Evolutionary conservation across 2,329 filamentous ascomycete species (phyloP).

Genomic region (Coleophoma cylindrospora): DNA sequence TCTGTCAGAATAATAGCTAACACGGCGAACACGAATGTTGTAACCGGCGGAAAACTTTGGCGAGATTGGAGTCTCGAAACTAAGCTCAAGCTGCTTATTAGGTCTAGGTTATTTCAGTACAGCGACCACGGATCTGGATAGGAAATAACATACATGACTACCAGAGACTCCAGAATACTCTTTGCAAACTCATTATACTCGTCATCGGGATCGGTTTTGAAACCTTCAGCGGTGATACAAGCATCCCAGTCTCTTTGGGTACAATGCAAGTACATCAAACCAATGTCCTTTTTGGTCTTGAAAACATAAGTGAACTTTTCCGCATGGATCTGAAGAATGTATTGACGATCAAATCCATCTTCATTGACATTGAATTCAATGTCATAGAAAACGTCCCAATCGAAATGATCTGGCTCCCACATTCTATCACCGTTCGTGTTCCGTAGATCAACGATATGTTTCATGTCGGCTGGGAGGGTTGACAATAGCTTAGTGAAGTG

Average conservation of each 20-base stretch:
- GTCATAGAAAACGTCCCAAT: slow-evolving; percentile 20
- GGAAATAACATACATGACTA: slow-evolving; percentile 19
- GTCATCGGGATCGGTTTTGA: slow-evolving; percentile 4
- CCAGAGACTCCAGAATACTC: slow-evolving; percentile 13
- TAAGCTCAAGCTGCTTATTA: too few species aligned
- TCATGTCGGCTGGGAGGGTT: slow-evolving; percentile 15
- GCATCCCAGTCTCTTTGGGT: slow-evolving; percentile 24
- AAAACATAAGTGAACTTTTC: slow-evolving; percentile 18
- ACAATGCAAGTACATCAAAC: slow-evolving; percentile 22
- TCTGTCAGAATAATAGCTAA: too few species aligned
- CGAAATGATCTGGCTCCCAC: slow-evolving; percentile 13
- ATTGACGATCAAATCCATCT: slow-evolving; percentile 1
- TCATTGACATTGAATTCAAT: slow-evolving; percentile 17
- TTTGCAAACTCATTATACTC: slow-evolving; percentile 12
- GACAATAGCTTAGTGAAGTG: slow-evolving; percentile 23
- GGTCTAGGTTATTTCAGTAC: too few species aligned
- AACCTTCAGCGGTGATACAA: slow-evolving; percentile 14
- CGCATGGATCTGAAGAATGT: slow-evolving; percentile 22
- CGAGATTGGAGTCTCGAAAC: too few species aligned
- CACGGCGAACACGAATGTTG: too few species aligned
- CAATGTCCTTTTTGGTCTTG: slow-evolving; percentile 10
- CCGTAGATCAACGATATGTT: slow-evolving; percentile 17
- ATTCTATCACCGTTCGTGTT: slow-evolving; percentile 10
- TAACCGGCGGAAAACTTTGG: too few species aligned
- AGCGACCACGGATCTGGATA: too few species aligned